Conservation (phyloP, 1,284 basidiomycete genomes). For the Exobasidium rhododendri region DNA sequence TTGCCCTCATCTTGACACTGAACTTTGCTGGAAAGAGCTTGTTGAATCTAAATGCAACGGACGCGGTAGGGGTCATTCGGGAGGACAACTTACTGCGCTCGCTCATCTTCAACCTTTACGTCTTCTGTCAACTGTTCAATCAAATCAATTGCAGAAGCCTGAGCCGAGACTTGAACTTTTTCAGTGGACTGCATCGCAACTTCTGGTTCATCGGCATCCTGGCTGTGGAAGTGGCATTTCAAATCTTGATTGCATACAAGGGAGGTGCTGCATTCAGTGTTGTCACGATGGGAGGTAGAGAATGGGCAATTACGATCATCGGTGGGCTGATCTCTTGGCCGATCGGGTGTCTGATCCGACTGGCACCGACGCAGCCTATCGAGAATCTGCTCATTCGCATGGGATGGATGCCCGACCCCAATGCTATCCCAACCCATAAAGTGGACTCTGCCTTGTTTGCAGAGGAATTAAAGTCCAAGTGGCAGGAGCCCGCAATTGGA, state of each 20-base stretch:
- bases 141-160: constrained; percentile 86
- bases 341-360: constrained; percentile 75
- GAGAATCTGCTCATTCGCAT: constrained; percentile 68
- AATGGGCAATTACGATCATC: constrained; percentile 90
- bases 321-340: constrained; percentile 84
- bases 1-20: constrained; percentile 76
- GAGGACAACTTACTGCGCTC: constrained; percentile 59
- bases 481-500: constrained; percentile 69
- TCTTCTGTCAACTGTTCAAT: constrained; percentile 74
- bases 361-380: constrained; percentile 76
- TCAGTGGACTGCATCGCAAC: constrained; percentile 77
- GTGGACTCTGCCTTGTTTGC: constrained; percentile 12
- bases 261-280: constrained; percentile 91
- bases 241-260: constrained; percentile 84
- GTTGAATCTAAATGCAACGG: constrained; percentile 57
- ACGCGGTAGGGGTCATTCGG: constrained; percentile 54
- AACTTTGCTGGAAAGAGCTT: constrained; percentile 78
- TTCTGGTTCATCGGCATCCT: constrained; percentile 85
- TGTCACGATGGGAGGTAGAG: constrained; percentile 64
- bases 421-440: constrained; percentile 62
- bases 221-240: constrained; percentile 76
- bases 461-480: constrained; percentile 65
- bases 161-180: constrained; percentile 81
- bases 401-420: constrained; percentile 68
- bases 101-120: constrained; percentile 92